Evolutionary conservation across 352 stramenopile species (phyloP).

Genomic region (Blastocystis hominis): DNA sequence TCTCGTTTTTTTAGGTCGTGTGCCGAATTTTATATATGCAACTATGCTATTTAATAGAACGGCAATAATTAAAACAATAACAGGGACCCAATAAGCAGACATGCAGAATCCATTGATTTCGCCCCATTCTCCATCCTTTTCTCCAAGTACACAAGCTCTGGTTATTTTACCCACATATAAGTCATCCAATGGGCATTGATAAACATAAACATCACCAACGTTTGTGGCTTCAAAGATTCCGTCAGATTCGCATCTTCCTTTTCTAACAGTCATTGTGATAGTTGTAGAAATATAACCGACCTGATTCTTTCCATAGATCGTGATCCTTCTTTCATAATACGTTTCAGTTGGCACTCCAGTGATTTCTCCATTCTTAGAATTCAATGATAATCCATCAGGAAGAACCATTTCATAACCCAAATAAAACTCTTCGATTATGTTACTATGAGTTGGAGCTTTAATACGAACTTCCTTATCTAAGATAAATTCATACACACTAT

Average conservation of each 20-base stretch:
- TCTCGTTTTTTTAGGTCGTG: no score
- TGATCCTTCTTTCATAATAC: no score
- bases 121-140: neutral
- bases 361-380: neutral
- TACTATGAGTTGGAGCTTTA: neutral
- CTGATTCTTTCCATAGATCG: constrained; percentile 1
- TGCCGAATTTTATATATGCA: no score
- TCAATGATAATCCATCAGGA: neutral
- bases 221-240: neutral
- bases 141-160: neutral
- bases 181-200: neutral
- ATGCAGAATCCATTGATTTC: neutral
- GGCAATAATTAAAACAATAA: neutral
- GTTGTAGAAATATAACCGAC: neutral
- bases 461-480: neutral
- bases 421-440: constrained; percentile 2
- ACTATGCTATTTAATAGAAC: no score
- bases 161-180: neutral
- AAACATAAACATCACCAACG: neutral
- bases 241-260: neutral
- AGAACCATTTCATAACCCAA: neutral
- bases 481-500: neutral
- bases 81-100: neutral
- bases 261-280: neutral
- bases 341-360: neutral